These are phyloP conservation scores for Parietichytrium sp. DNA, from an alignment of 108 stramenopile genomes.

Conservation along the genomic window DNA sequence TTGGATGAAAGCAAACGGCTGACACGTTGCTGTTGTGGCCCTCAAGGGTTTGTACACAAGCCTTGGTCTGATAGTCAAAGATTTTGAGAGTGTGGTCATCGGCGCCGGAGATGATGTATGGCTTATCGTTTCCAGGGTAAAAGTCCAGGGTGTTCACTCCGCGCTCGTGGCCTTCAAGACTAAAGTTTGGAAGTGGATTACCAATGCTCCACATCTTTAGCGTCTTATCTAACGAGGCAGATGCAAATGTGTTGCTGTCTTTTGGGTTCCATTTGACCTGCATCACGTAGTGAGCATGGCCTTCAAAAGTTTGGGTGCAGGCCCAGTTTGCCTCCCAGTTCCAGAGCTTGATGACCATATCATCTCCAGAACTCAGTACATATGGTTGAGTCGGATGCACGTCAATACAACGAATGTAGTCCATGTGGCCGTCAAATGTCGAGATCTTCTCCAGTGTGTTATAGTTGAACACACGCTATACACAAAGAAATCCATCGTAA, in stretches of 20 bases:
- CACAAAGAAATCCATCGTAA: too few relatives aligned
- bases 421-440: conserved; percentile 91
- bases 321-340: conserved; percentile 16
- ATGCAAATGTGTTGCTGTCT: conserved; percentile 97
- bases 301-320: conserved; percentile 71
- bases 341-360: conserved; percentile 89
- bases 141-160: conserved; percentile 98
- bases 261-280: conserved; percentile 98
- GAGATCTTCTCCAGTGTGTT: conserved; percentile 98
- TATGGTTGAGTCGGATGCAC: conserved; percentile 93
- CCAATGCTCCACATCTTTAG: conserved; percentile 97
- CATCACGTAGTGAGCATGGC: conserved; percentile 99
- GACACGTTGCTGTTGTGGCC: conserved; percentile 97
- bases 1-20: conserved; percentile 95
- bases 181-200: conserved; percentile 84
- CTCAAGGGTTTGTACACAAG: conserved; percentile 87
- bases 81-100: conserved; percentile 97
- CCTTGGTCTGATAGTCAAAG: conserved; percentile 79
- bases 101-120: conserved; percentile 93
- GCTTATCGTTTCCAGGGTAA: conserved; percentile 97
- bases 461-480: conserved; percentile 94
- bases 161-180: conserved; percentile 92
- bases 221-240: conserved; percentile 88
- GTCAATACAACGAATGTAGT: conserved; percentile 96
- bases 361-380: conserved; percentile 82